Base-by-base conservation (phyloP, 2,329 filamentous ascomycete genomes). In the Westerdykella aurantiaca region DNA sequence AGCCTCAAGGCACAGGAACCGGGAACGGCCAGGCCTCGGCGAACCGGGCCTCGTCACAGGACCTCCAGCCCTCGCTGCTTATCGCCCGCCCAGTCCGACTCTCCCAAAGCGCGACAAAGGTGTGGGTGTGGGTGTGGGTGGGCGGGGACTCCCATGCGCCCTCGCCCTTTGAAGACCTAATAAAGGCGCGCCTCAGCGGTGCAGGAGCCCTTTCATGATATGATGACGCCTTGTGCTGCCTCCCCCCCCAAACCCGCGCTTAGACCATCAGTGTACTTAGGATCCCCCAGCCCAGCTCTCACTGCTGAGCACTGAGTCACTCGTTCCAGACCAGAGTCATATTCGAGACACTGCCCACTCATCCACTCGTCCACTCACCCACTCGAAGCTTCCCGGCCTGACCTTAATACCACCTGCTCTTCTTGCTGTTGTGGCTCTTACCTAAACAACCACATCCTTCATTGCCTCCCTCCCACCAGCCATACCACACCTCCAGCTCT, bases 11-110 rank as follows among this genome's bases (percentile, higher is more conserved):
- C 57, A 53, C 56, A 56, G 52, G 58, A 53, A 53, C 45, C 46
- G 44, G 51, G 41, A 46, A 48, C 53, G 51, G 45, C 42, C 54
- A 49, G 50, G 50, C 52, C 57, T 61, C 59, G 60, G 62, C 57
- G 53, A 58, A 51, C 58, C 56, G 62, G 56, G 53, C 43, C 50
- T 35, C 44, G 48, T 49, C 50, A 56, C 53, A 47, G 46, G 53
- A 51, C 38, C 49, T 44, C 49, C 51, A 47, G 51, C 56, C 53
- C 42, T 37, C 37, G 34, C 37, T 41, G 42, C 51, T 52, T 52
- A 53, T 52, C 52, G 43, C 52, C 41, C 41, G 43, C 25, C 23
- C 5, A 25, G 23, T 25, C 23, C 23, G 23, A 25, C 23, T 10
- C 5, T 5, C 34, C 31, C 46, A 48, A 56, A 47, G 52, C 48